Evolutionary conservation across 1,284 basidiomycete species (phyloP), one percentile per base, ranked within the genome.

Genomic region (Afroboletus lepidellus): DNA sequence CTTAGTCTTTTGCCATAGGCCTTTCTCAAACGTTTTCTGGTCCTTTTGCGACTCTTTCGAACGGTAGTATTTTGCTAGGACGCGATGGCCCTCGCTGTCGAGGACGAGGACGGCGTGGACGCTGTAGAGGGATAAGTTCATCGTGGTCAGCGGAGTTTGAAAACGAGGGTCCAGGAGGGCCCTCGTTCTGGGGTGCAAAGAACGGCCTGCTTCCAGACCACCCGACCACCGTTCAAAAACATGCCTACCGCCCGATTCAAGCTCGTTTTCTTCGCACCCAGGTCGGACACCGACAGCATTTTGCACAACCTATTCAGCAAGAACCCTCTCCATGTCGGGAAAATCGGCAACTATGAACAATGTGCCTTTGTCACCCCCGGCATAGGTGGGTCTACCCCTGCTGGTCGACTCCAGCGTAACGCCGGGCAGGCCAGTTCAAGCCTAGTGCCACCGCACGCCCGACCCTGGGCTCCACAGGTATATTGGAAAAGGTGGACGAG

Each of bases 1-100:
- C 74, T 93, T 90, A 0, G 94, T 95, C 77, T 99, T 99, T 64
- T 93, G 89, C 80, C 86, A 97, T 38, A 99, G 77, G 3, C 89
- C 90, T 77, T 96, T 96, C 77, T 99, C 97, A 66, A 98, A 98
- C 25, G 87, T 83, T 46, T 91, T 87, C 72, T 98, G 96, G 67
- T 99, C 96, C 72, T 98, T 56, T 98, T 61, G 92, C 66, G 15
- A 85, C 46, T 85, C 81, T 63, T 92, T 87, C 0, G 90, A 84
- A 48, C 84, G 79, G 69, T 95, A 98, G 78, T 99, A 98, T 71
- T 98, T 98, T 29, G 95, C 90, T 15, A 99, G 79, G 20, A 99
- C 89, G 51, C 96, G 90, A 70, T 94, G 88, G 16, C 95, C 95
- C 61, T 98, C 95, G 32, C 85, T 79, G 77, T 99, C 97, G 61